phyloP scores from a whole-genome alignment of 139 green algal genomes.

The Dunaliella primolecta region DNA sequence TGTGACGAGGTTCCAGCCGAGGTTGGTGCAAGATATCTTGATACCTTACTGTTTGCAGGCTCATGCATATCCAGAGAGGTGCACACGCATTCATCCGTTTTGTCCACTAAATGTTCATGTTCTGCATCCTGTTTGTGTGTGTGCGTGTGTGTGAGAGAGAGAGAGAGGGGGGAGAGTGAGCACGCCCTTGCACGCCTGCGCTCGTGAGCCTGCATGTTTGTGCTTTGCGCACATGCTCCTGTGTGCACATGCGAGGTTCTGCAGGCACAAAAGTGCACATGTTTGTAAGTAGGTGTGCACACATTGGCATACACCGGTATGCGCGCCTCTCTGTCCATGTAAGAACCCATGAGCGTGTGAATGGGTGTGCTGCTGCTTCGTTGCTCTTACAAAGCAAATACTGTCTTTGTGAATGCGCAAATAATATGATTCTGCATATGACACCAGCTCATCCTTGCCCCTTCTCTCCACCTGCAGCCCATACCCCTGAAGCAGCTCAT shows the following conservation, averaged over 20 bases:
- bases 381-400: neutral
- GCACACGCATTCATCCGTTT: neutral
- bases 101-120: no score
- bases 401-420: no score
- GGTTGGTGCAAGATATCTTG: neutral
- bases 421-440: no score
- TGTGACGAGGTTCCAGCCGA: neutral
- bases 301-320: neutral
- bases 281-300: neutral
- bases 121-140: no score
- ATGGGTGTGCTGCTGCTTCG: neutral
- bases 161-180: no score
- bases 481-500: conserved; percentile 58
- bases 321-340: no score
- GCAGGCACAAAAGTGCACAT: no score
- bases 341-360: neutral
- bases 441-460: neutral
- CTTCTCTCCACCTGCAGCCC: conserved; percentile 12
- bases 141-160: no score
- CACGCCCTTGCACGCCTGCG: no score
- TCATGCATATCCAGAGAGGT: neutral
- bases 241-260: no score
- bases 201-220: no score
- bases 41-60: neutral
- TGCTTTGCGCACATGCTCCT: no score